Conservation (phyloP, 305 asterid genomes). For the Fraxinus latifolia region DNA sequence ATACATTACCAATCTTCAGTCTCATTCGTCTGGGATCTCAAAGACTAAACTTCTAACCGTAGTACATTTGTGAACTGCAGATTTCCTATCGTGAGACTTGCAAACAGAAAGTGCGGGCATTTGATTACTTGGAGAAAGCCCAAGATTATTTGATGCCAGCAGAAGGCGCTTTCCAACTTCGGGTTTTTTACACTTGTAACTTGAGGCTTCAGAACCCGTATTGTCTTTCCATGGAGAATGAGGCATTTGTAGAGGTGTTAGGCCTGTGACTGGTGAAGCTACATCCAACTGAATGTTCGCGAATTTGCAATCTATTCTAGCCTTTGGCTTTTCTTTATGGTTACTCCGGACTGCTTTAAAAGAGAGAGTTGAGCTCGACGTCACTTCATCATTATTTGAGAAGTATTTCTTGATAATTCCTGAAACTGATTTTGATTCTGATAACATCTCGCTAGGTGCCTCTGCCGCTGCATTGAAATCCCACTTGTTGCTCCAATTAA, state of each 20-base stretch:
- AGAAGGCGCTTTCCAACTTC: conserved; percentile 53
- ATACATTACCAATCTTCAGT: conserved; percentile 20
- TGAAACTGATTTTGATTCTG: conserved; percentile 53
- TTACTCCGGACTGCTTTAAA: not conserved
- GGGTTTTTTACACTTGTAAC: conserved; percentile 21
- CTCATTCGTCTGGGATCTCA: conserved; percentile 37
- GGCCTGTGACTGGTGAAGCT: conserved; percentile 21
- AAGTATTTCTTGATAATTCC: conserved; percentile 64
- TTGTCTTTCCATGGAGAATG: conserved; percentile 1
- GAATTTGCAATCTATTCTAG: conserved; percentile 2
- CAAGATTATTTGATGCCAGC: conserved; percentile 42
- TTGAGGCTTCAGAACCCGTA: conserved; percentile 17
- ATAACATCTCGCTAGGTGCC: conserved; percentile 31
- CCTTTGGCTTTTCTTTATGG: conserved; percentile 13
- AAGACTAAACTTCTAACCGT: conserved; percentile 27
- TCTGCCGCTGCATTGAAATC: conserved; percentile 20
- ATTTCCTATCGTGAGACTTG: conserved; percentile 16
- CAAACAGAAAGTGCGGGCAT: conserved; percentile 28
- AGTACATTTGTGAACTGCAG: conserved; percentile 12
- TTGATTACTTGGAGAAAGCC: conserved; percentile 32
- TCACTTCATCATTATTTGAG: conserved; percentile 50
- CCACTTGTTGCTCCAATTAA: not conserved
- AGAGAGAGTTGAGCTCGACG: conserved; percentile 28
- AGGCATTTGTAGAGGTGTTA: conserved; percentile 16
- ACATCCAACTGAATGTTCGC: not conserved